Evolutionary conservation across 345 rosid species (phyloP).

Genomic region (Trapa bicornis): DNA sequence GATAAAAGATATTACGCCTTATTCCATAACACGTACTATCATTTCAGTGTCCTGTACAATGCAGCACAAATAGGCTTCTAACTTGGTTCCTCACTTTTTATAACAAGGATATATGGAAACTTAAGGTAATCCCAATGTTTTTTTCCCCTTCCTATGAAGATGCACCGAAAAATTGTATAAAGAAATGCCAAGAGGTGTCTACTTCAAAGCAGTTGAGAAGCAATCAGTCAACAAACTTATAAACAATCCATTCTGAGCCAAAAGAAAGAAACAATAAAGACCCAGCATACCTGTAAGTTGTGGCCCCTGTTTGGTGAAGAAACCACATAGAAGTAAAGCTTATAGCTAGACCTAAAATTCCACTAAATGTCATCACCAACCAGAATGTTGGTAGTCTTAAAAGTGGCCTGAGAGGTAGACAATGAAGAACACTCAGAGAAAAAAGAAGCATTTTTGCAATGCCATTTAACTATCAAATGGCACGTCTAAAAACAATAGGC

Average conservation of each 20-base stretch:
- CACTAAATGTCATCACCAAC: conserved; percentile 83
- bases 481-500: not conserved
- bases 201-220: not conserved
- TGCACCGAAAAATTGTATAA: not conserved
- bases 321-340: conserved; percentile 99
- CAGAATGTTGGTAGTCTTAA: conserved; percentile 72
- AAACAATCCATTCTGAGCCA: not conserved
- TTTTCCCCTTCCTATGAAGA: not conserved
- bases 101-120: not conserved
- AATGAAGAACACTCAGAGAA: not conserved
- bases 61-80: not conserved
- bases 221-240: not conserved
- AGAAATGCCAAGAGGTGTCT: not conserved
- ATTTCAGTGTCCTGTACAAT: not conserved
- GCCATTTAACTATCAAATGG: not conserved
- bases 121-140: not conserved
- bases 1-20: too few relatives aligned
- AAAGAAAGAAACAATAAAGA: not conserved
- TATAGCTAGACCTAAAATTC: conserved; percentile 88
- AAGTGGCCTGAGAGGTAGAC: conserved; percentile 50
- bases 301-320: conserved; percentile 98
- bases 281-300: conserved; percentile 70
- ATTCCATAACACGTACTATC: not conserved
- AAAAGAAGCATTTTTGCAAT: not conserved
- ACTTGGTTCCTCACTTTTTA: not conserved